These are phyloP conservation scores for Fusarium sp. DNA, from an alignment of 2,329 filamentous ascomycete species.

Conservation along the genomic window DNA sequence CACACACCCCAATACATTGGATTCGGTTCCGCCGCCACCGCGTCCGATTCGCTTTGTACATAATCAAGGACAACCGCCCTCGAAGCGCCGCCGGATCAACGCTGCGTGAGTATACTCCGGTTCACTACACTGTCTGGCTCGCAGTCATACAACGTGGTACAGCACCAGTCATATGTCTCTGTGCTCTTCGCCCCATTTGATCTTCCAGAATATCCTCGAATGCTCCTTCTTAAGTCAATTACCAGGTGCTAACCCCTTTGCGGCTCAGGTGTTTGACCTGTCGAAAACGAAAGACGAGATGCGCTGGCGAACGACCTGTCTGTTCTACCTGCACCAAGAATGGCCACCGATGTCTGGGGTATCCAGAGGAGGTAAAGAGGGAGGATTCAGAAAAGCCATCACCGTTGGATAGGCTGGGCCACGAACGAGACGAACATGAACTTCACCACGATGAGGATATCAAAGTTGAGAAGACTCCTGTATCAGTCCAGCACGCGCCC, in stretches of 20 bases:
- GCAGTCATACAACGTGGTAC: not conserved
- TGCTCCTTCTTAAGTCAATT: not conserved
- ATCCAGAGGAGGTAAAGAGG: slow-evolving; percentile 67
- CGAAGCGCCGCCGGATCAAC: slow-evolving; percentile 82
- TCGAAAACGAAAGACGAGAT: slow-evolving; percentile 81
- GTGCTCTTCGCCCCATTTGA: not conserved
- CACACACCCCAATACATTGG: slow-evolving; percentile 58
- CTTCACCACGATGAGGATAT: slow-evolving; percentile 55
- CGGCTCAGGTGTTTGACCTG: slow-evolving; percentile 61
- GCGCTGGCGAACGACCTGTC: slow-evolving; percentile 77
- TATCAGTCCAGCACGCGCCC: slow-evolving; percentile 24
- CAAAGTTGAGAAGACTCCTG: slow-evolving; percentile 48
- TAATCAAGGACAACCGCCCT: slow-evolving; percentile 83
- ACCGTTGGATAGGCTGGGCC: slow-evolving; percentile 14
- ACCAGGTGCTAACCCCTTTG: slow-evolving; percentile 36
- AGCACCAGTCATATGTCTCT: slow-evolving; percentile 3
- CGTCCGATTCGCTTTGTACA: slow-evolving; percentile 84
- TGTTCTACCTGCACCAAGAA: slow-evolving; percentile 81
- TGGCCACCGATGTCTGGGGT: slow-evolving; percentile 77
- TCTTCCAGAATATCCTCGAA: not conserved
- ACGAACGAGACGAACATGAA: slow-evolving; percentile 46
- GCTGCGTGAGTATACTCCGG: slow-evolving; percentile 72
- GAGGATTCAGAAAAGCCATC: slow-evolving; percentile 52
- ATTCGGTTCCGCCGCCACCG: slow-evolving; percentile 57
- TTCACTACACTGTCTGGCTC: not conserved